phyloP scores from a whole-genome alignment of 495 filamentous ascomycete genomes.

The Bacidia rubella region DNA sequence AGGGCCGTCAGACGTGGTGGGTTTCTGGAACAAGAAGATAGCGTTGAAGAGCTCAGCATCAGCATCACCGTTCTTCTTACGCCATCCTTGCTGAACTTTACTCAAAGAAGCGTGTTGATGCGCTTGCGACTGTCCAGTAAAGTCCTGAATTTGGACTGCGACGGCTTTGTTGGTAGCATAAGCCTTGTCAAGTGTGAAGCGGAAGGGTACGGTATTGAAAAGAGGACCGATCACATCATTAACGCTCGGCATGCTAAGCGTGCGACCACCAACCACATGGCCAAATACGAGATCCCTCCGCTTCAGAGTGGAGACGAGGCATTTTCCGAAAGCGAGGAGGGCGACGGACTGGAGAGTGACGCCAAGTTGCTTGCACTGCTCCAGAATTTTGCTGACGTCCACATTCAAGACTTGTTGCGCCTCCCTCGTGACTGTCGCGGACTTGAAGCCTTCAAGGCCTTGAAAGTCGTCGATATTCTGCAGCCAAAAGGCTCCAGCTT shows the following conservation, averaged over 20 bases:
- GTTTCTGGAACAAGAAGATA: constrained; percentile 72
- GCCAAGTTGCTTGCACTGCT: constrained; percentile 7
- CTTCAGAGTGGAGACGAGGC: constrained; percentile 9
- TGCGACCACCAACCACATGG: constrained; percentile 52
- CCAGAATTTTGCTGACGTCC: background rate
- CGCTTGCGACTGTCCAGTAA: constrained; percentile 15
- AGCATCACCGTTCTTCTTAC: constrained; percentile 10
- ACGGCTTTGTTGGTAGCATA: constrained; percentile 5
- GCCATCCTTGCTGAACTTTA: constrained; percentile 19
- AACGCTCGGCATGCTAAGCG: constrained; percentile 33
- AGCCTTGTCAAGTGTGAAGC: constrained; percentile 28
- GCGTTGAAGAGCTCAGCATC: constrained; percentile 60
- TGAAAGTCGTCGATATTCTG: constrained; percentile 12
- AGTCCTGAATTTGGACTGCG: constrained; percentile 12
- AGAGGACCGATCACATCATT: constrained; percentile 68
- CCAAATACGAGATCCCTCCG: constrained; percentile 22
- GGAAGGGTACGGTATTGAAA: constrained; percentile 80
- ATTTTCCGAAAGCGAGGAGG: constrained; percentile 18
- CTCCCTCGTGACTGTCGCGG: background rate
- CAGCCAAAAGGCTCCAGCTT: constrained; percentile 31
- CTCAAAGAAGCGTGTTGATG: constrained; percentile 20
- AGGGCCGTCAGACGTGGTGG: constrained; percentile 11
- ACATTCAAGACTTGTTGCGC: background rate
- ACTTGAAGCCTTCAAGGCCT: background rate
- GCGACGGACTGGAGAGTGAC: constrained; percentile 20